Evolutionary conservation across 495 filamentous ascomycete species (phyloP), one percentile per base, ranked within the genome.

Genomic region (Cladorrhinum samala): DNA sequence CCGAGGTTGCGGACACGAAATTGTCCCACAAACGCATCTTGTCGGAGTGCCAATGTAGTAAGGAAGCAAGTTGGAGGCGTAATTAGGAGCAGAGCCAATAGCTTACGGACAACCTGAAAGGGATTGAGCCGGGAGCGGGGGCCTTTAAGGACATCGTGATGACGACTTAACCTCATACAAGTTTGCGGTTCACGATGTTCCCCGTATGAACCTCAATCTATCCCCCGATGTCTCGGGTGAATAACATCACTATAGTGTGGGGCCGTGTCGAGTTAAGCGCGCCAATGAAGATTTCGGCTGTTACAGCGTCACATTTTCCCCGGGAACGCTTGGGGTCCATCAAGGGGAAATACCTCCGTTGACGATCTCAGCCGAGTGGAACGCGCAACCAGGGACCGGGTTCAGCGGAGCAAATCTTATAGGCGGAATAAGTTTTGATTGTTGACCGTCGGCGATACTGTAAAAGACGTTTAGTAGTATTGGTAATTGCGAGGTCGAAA

Each of bases 291-390:
- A n/a, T 25, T 20, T 6, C 17, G 38, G 2, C 11, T 7, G 8
- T 44, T 8, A 1, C 24, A 27, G 21, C n/a, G 49, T 52, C 41
- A 27, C 39, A 52, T 42, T 46, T 40, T 11, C 46, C 46, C 24
- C n/a, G n/a, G n/a, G 39, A 14, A 41, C n/a, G 13, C 13, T 18
- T 18, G 17, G 11, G 39, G 8, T 18, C 18, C 18, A n/a, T 45
- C 11, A 14, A 21, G 42, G 18, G 42, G 20, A 24, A 45, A 23
- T 23, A 45, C 13, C 14, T 45, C 42, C 42, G 42, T 17, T 41
- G 14, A n/a, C 17, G 16, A 6, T 2, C 14, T 17, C 1, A 45
- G 14, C 18, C 42, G 42, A 45, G 18, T 24, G 42, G 42, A 19
- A 23, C 20, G 20, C 20, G 16, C 17, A 7, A 24, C 7, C 42